These are phyloP conservation scores for Eremomyces bilateralis DNA, from an alignment of 495 filamentous ascomycete genomes.

Conservation along the genomic window DNA sequence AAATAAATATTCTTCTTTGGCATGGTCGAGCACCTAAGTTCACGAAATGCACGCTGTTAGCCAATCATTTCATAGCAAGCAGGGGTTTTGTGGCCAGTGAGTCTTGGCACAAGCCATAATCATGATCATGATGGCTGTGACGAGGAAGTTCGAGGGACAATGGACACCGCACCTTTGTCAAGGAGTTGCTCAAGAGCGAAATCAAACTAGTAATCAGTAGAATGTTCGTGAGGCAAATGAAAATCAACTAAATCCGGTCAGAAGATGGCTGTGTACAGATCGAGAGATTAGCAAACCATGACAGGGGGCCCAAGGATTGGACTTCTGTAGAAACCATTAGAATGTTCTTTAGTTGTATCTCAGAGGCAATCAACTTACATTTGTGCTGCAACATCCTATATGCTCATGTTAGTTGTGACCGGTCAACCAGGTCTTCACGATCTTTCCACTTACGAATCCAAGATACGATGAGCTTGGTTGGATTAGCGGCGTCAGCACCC, in stretches of 20 bases:
- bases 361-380: constrained; percentile 7
- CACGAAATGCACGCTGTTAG: constrained; percentile 6
- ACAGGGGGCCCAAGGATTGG: constrained; percentile 40
- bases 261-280: not conserved
- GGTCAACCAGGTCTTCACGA: constrained; percentile 6
- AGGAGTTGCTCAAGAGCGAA: constrained; percentile 74
- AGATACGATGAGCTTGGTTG: constrained; percentile 39
- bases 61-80: constrained; percentile 4
- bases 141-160: not conserved
- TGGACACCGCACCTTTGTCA: constrained; percentile 42
- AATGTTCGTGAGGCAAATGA: constrained; percentile 73
- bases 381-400: constrained; percentile 18
- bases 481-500: constrained; percentile 4
- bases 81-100: not conserved
- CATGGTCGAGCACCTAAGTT: constrained; percentile 17
- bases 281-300: constrained; percentile 26
- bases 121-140: not conserved
- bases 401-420: constrained; percentile 7
- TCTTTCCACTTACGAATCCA: constrained; percentile 44
- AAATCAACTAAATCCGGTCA: constrained; percentile 30
- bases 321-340: constrained; percentile 17
- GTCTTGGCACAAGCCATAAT: constrained; percentile 5
- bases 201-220: constrained; percentile 81
- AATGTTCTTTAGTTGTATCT: constrained; percentile 1
- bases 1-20: constrained; percentile 20